Evolutionary conservation across 31 red algal genomes (phyloP), one percentile per base, ranked within the genome.

Genomic region (Porphyra umbilicalis): DNA sequence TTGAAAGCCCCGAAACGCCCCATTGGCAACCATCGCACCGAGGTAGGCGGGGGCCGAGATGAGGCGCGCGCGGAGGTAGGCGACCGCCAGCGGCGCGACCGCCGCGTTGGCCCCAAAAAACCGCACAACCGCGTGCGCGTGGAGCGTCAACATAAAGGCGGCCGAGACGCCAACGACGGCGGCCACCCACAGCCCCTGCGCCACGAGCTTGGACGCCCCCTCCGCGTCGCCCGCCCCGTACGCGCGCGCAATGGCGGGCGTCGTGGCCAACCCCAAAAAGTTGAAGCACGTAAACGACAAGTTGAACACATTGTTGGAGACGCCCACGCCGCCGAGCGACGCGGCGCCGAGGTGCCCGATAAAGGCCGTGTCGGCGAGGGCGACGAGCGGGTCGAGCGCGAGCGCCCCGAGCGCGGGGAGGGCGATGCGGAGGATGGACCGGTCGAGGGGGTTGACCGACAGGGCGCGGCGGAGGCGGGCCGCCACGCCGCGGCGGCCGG

Each of bases 221-320:
- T 67, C 89, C 32, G 68, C 39, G 79, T 98, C 89, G 33, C 80
- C 77, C 10, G 79, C 37, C n/a, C 88, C 95, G 76, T 39, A 91
- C n/a, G 91, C 91, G 34, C 87, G 68, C n/a, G 95, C 95, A 31
- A 99, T 94, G n/a, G 91, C 83, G 11, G 97, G 91, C 20, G 92
- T 99, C 0, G 97, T 99, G 9, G 94, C 94, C 81, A 99, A 89
- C n/a, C 86, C 93, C 35, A 99, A 86, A 81, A 95, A 95, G 77
- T 96, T 94, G 84, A 99, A 99, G 44, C 90, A 88, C 11, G 91
- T 94, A 76, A 95, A 92, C 16, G 94, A 95, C 31, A 96, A 82
- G 81, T 93, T 95, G 44, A 99, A 99, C 5, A 99, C 89, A 35
- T 92, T 99, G 87, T 95, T 99, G 77, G 87, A 84, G 20, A 99